A percentile compares a stretch with the other conserved stretches of the same genome.
Evolutionary conservation across 2,329 filamentous ascomycete genomes (phyloP).

Genomic region (Hypoxylon sp.): DNA sequence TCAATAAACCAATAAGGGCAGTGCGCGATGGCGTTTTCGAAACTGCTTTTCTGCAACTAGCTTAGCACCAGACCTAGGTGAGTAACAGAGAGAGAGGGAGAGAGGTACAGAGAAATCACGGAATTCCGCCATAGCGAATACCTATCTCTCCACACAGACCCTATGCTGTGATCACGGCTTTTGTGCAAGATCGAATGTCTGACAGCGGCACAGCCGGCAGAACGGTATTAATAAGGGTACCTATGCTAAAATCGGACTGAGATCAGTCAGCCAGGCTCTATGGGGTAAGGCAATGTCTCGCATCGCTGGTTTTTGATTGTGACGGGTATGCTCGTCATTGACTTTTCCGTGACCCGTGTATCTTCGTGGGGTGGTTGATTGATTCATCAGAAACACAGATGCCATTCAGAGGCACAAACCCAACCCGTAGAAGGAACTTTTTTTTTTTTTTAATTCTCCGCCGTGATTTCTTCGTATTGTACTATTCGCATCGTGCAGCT

Average conservation of each 20-base stretch:
- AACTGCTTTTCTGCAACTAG: conserved; percentile 27
- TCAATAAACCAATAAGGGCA: conserved; percentile 26
- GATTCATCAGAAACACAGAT: conserved; percentile 3
- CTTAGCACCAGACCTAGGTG: conserved; percentile 36
- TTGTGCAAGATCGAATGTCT: conserved; percentile 42
- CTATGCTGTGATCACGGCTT: conserved; percentile 34
- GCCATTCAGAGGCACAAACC: not conserved
- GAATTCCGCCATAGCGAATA: conserved; percentile 32
- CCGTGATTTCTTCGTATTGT: conserved; percentile 10
- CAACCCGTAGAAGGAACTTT: conserved; percentile 5
- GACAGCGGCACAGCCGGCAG: conserved; percentile 38
- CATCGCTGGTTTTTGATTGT: conserved; percentile 29
- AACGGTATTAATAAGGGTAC: conserved; percentile 22
- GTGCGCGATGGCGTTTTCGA: conserved; percentile 23
- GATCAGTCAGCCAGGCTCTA: conserved; percentile 29
- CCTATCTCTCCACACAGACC: conserved; percentile 25
- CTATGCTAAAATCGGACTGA: conserved; percentile 23
- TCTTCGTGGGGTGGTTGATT: conserved; percentile 13
- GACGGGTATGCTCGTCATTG: conserved; percentile 47
- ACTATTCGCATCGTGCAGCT: conserved; percentile 12
- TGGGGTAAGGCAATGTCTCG: conserved; percentile 37
- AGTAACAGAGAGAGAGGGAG: not conserved
- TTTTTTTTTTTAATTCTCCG: not conserved
- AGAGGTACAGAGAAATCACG: conserved; percentile 5
- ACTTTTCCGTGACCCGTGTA: conserved; percentile 21